These are phyloP conservation scores for Chaetomium olivaceum DNA, from an alignment of 2,329 filamentous ascomycete species.

Conservation along the genomic window DNA sequence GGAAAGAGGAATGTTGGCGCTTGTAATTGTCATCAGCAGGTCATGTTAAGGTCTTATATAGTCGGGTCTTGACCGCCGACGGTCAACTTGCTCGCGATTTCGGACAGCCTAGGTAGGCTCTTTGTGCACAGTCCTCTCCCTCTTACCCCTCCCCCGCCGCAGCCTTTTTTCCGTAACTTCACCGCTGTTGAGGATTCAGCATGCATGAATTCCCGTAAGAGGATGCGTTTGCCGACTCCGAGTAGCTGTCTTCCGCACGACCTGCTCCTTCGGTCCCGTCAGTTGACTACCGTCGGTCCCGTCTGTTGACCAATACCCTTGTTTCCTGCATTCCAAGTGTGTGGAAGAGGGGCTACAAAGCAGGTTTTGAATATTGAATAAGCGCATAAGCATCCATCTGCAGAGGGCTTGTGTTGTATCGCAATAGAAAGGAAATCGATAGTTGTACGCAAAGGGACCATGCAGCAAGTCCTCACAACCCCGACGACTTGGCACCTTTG, in stretches of 20 bases:
- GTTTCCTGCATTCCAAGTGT: too few relatives aligned
- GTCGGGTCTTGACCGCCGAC: neutral
- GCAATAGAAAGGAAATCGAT: neutral
- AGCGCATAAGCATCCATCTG: too few relatives aligned
- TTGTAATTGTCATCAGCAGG: neutral
- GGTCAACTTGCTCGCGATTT: neutral
- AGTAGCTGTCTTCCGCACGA: neutral
- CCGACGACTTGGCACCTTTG: neutral
- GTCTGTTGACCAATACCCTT: neutral
- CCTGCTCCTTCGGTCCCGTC: neutral
- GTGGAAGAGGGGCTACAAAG: too few relatives aligned
- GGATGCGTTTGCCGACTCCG: neutral
- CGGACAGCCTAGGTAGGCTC: neutral
- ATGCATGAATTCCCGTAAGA: neutral
- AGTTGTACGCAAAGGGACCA: neutral
- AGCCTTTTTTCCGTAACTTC: neutral
- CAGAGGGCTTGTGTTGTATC: neutral
- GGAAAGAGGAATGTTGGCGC: neutral
- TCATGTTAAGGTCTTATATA: neutral
- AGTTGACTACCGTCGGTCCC: too few relatives aligned
- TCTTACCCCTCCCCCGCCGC: too few relatives aligned
- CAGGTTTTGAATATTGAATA: too few relatives aligned
- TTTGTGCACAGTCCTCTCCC: neutral
- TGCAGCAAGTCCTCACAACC: neutral
- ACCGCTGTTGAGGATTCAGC: neutral